A percentile compares a stretch with the other conserved stretches of the same genome.
Conservation (phyloP, 1,284 basidiomycete species). For the Cutaneotrichosporon dermatis region DNA sequence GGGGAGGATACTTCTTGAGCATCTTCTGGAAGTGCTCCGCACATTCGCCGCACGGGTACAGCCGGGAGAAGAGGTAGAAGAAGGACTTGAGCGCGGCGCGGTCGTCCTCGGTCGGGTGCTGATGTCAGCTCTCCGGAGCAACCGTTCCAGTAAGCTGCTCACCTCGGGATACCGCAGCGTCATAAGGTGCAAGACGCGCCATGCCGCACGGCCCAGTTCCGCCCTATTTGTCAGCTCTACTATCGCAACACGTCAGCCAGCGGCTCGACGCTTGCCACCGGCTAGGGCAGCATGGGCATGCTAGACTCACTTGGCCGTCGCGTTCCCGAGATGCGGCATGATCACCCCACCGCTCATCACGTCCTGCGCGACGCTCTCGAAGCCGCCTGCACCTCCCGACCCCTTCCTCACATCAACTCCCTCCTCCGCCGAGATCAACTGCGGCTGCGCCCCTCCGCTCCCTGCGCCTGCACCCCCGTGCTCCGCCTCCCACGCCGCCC, state of each 20-base stretch:
- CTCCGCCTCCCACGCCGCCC: background rate
- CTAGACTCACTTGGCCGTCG: slow-evolving; percentile 77
- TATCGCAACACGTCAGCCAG: no score
- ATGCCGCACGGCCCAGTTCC: slow-evolving; percentile 82
- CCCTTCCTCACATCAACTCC: background rate
- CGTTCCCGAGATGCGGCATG: slow-evolving; percentile 86
- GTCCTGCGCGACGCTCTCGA: background rate
- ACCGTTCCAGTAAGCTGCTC: slow-evolving; percentile 17
- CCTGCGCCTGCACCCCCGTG: no score
- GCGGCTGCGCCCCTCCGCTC: no score
- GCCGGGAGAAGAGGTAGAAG: slow-evolving; percentile 67
- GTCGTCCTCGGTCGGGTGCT: slow-evolving; percentile 78
- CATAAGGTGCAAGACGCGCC: slow-evolving; percentile 82
- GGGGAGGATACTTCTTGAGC: slow-evolving; percentile 78
- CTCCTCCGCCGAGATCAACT: background rate
- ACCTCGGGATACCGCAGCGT: slow-evolving; percentile 87
- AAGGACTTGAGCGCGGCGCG: slow-evolving; percentile 74
- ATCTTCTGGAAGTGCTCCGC: slow-evolving; percentile 84
- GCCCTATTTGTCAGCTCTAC: slow-evolving; percentile 57
- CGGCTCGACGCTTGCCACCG: no score
- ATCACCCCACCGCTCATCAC: slow-evolving; percentile 66
- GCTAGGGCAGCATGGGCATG: background rate
- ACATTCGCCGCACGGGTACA: slow-evolving; percentile 80
- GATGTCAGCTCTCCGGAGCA: slow-evolving; percentile 14
- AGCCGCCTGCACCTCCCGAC: no score